Evolutionary conservation across 2,329 filamentous ascomycete genomes (phyloP), one percentile per base, ranked within the genome.

Genomic region (Chrysosporium keratinophilum): DNA sequence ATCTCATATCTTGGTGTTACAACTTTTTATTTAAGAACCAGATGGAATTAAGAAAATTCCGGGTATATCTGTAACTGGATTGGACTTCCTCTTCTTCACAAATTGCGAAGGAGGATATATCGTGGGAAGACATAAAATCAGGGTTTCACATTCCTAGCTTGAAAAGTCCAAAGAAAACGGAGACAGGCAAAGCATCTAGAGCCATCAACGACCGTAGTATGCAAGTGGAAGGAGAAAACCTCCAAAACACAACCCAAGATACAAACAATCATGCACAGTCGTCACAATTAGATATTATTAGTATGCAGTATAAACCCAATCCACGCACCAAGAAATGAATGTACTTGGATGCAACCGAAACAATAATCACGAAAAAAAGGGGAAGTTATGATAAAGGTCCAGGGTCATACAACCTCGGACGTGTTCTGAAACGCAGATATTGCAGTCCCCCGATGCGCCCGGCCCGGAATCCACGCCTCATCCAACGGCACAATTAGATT

Each of bases 401-500:
- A 40, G 19, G 11, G 42, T 55, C 43, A 46, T 41, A 31, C 31
- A 50, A 54, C 42, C 31, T 39, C 39, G 2, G 44, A 40, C 5
- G 31, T 28, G 19, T 52, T 42, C 20, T 28, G 44, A 28, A 52
- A 35, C n/a, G 33, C 37, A 6, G 33, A 39, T 15, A 46, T 53
- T 10, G 44, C 44, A 54, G 11, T 46, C 5, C 23, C 51, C 31
- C 12, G 44, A 11, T 43, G 43, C 5, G 14, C 54, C 50, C 41
- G 54, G 63, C 68, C 65, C 1, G 70, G 69, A 54, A 75, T 66
- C 73, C 73, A 75, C 5, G 70, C 63, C 40, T 68, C 67, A 59
- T 74, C 66, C 7, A 75, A 63, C 11, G 72, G 73, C 33, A 72
- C 52, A 14, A 72, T 66, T 4, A 75, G 61, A 57, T 71, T 75